Evolutionary conservation across 192 early-diverging fungal genomes (phyloP).

Genomic region (Entomortierella lignicola): DNA sequence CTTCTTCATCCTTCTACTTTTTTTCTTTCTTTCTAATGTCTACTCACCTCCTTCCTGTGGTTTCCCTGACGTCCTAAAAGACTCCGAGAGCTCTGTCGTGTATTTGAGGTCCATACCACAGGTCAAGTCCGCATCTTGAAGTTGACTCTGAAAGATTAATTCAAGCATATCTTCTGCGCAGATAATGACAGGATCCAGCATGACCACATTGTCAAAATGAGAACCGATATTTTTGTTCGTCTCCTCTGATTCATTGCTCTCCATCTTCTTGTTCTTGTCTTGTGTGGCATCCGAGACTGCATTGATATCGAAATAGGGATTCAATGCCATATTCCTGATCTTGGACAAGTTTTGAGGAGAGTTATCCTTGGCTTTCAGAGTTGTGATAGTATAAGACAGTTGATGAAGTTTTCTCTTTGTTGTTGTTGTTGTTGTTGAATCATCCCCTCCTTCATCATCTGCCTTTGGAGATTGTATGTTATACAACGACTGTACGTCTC

Average conservation of each 20-base stretch:
- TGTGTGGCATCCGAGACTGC: neutral
- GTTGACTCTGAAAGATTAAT: constrained; percentile 55
- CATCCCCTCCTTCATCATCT: neutral
- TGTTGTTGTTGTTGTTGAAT: neutral
- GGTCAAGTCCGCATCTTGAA: constrained; percentile 57
- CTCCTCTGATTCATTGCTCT: neutral
- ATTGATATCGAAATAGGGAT: constrained; percentile 2
- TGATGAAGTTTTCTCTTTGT: neutral
- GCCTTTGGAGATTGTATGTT: neutral
- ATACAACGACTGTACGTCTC: neutral
- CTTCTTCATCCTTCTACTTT: too few species aligned
- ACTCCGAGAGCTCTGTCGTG: neutral
- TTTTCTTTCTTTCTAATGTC: too few species aligned
- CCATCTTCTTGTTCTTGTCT: too few species aligned
- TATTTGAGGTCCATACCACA: constrained; percentile 59
- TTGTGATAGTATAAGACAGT: constrained; percentile 30
- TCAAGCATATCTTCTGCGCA: constrained; percentile 62
- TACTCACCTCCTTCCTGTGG: too few species aligned
- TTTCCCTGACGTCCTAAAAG: too few species aligned
- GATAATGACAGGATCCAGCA: constrained; percentile 59
- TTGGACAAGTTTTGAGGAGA: constrained; percentile 11
- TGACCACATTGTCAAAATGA: constrained; percentile 45
- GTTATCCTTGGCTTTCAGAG: neutral
- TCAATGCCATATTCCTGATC: constrained; percentile 16
- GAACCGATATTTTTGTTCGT: too few species aligned